phyloP scores from a whole-genome alignment of 768 basidiomycete species.

The Hortiboletus flavorubellus region DNA sequence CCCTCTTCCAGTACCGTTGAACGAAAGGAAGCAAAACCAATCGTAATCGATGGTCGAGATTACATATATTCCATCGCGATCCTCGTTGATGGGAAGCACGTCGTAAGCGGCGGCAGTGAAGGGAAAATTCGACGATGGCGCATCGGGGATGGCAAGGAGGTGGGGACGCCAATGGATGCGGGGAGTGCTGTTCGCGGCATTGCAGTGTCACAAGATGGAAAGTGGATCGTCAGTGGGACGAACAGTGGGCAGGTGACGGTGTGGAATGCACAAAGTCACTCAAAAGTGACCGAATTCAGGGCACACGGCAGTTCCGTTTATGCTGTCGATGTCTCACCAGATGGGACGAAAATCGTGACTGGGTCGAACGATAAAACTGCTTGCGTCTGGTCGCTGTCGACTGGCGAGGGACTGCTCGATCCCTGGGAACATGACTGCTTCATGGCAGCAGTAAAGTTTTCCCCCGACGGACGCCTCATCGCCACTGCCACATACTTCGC shows the following conservation, averaged over 20 bases:
- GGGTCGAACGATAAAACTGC: background rate
- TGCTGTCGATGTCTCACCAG: conserved; percentile 2
- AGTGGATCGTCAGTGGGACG: background rate
- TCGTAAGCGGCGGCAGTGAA: background rate
- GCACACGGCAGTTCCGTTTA: too few relatives aligned
- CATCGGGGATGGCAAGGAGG: background rate
- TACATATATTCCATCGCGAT: background rate
- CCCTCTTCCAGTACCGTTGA: too few relatives aligned
- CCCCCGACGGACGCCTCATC: background rate
- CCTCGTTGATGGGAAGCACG: background rate
- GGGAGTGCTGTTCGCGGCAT: background rate
- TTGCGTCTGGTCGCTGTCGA: background rate
- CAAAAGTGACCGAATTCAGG: background rate
- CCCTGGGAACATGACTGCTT: background rate
- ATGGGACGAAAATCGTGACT: background rate
- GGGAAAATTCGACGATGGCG: background rate
- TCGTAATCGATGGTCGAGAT: background rate
- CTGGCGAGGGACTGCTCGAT: background rate
- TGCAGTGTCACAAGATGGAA: background rate
- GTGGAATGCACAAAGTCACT: background rate
- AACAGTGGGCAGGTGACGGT: background rate
- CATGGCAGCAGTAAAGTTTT: background rate
- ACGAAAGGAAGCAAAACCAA: too few relatives aligned
- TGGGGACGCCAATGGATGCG: background rate
- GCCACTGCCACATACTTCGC: too few relatives aligned